Evolutionary conservation across 306 rosid species (phyloP), one percentile per base, ranked within the genome.

Genomic region (Adenanthera pavonina): DNA sequence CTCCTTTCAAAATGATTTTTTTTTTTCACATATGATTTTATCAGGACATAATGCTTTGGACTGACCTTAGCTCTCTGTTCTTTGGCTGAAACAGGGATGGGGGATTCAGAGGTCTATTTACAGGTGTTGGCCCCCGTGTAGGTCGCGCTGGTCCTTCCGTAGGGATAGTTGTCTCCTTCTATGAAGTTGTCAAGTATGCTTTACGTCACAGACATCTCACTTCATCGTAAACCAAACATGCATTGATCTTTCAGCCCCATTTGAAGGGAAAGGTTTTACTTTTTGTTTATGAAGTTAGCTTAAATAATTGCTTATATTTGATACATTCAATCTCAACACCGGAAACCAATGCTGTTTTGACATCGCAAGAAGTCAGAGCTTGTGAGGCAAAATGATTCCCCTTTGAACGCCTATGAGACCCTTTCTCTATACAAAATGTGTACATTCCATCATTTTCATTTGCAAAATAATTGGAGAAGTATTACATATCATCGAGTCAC

Each of bases 141-240:
- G 91, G 90, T 25, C 97, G 98, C 11, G 89, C 98, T 0, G 99
- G 98, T 61, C 99, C 99, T 60, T 93, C 99, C 0, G 98, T 93
- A 25, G 97, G 98, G 56, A 93, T 95, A 75, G 99, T 95, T 41
- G 91, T 95, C 82, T 95, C 99, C 20, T 90, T 88, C 78, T 95
- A 95, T 7, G 98, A 95, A 82, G 94, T 92, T 65, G 96, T 93
- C 73, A 95, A 95, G 84, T 86, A 93, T 80, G 87, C 84, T 75
- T 75, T 93, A 69, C 78, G 92, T 73, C 81, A 69, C 25, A 76
- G 87, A 74, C 87, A 75, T 78, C 83, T 17, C 62, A 78, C 72
- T 60, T 83, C 86, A 85, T 76, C 79, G 77, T 85, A 83, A 64
- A 48, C 78, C 17, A 17, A 74, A 46, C 78, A 47, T 41, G 44